A percentile compares a stretch with the other conserved stretches of the same genome.
Conservation (phyloP, 2,329 filamentous ascomycete species). For the Xylariaceae sp. region DNA sequence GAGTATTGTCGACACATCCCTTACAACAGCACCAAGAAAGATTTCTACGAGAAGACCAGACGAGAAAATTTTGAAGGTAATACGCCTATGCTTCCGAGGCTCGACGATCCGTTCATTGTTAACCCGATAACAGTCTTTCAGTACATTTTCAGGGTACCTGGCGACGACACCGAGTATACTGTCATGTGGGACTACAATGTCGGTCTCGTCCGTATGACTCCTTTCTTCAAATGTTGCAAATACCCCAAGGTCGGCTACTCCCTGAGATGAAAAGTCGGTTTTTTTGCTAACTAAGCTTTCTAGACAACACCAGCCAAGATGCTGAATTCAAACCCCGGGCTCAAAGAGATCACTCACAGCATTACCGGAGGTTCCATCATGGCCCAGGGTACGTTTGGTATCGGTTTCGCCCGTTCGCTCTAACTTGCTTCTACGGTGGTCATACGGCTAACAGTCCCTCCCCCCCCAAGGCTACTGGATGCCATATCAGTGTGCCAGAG, state of each 20-base stretch:
- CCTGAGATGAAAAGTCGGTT: background rate
- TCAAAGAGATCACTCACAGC: conserved; percentile 88
- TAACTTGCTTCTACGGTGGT: conserved; percentile 1
- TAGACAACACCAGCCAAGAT: conserved; percentile 90
- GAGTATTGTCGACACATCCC: conserved; percentile 77
- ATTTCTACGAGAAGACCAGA: conserved; percentile 83
- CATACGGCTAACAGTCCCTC: conserved; percentile 10
- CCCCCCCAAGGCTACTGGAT: conserved; percentile 83
- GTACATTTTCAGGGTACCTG: conserved; percentile 77
- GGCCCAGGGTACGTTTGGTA: conserved; percentile 73
- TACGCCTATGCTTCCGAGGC: conserved; percentile 18
- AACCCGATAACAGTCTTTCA: conserved; percentile 66
- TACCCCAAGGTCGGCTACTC: conserved; percentile 74
- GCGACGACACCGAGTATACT: conserved; percentile 66
- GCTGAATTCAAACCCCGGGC: conserved; percentile 73
- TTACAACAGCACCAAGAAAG: conserved; percentile 93
- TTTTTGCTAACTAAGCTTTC: conserved; percentile 7
- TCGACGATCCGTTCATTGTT: conserved; percentile 15
- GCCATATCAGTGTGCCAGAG: conserved; percentile 83
- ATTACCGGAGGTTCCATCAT: conserved; percentile 90
- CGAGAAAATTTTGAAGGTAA: conserved; percentile 86
- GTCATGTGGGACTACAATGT: conserved; percentile 98
- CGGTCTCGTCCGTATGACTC: conserved; percentile 89
- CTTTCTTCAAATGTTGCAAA: conserved; percentile 88
- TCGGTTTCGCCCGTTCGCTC: background rate